Percentiles rank a stretch among this genome's conserved stretches.
phyloP scores from a whole-genome alignment of 148 eudicot genomes.

The Drosera capensis region DNA sequence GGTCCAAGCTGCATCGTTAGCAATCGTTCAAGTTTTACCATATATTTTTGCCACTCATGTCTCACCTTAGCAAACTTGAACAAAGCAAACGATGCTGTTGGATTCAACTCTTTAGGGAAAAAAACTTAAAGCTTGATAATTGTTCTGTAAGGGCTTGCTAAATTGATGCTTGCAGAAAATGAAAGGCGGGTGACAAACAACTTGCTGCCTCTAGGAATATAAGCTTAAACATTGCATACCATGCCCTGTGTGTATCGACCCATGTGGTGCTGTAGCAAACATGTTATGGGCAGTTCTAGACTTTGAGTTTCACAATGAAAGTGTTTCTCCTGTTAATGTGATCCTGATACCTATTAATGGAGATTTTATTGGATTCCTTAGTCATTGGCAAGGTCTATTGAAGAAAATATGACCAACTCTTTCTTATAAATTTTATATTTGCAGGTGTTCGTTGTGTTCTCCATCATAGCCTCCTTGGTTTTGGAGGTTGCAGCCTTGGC shows the following conservation, averaged over 20 bases:
- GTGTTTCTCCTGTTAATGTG: too few relatives aligned
- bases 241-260: too few relatives aligned
- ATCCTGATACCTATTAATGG: too few relatives aligned
- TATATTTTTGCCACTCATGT: neutral
- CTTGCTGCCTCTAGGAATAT: neutral
- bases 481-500: conserved; percentile 37
- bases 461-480: conserved; percentile 40
- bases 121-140: neutral
- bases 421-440: conserved; percentile 4
- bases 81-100: neutral
- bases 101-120: neutral
- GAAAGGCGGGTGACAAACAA: too few relatives aligned
- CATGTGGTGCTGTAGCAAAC: too few relatives aligned
- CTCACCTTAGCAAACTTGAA: too few relatives aligned
- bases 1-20: too few relatives aligned
- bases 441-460: conserved; percentile 86
- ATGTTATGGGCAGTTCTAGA: too few relatives aligned
- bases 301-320: too few relatives aligned
- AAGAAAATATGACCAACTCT: too few relatives aligned
- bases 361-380: neutral
- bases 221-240: neutral
- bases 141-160: neutral
- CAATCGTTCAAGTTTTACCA: too few relatives aligned
- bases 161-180: neutral
- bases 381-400: neutral